Percentiles rank a stretch among this genome's conserved stretches.
phyloP scores from a whole-genome alignment of 306 rosid species.

The Trifolium fragiferum region DNA sequence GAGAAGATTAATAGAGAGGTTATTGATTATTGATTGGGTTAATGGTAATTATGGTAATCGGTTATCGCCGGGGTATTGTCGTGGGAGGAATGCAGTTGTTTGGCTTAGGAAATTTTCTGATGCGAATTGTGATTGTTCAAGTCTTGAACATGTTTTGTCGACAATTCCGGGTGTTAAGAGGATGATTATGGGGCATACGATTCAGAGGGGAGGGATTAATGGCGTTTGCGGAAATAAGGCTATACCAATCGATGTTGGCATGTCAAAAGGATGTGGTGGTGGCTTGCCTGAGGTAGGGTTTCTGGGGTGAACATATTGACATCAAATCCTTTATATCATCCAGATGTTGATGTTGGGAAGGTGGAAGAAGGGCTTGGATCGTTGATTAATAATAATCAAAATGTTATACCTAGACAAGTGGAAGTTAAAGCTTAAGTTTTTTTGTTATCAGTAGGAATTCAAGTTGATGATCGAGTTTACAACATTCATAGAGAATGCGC shows the following conservation, averaged over 20 bases:
- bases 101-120: conserved; percentile 84
- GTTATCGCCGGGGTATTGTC: conserved; percentile 55
- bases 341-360: conserved; percentile 38
- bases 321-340: conserved; percentile 53
- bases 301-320: conserved; percentile 63
- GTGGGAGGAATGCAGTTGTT: conserved; percentile 54
- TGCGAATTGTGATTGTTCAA: conserved; percentile 72
- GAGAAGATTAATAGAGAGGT: conserved; percentile 80
- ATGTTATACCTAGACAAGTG: conserved; percentile 57
- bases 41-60: conserved; percentile 56
- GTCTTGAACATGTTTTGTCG: conserved; percentile 73
- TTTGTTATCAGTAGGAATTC: background rate
- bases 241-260: conserved; percentile 85
- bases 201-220: conserved; percentile 78
- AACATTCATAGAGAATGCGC: background rate
- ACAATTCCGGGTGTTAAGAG: conserved; percentile 89
- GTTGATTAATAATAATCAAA: conserved; percentile 54
- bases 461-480: too few relatives aligned
- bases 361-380: conserved; percentile 49
- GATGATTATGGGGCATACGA: conserved; percentile 95
- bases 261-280: conserved; percentile 81
- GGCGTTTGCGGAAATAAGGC: conserved; percentile 70
- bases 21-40: conserved; percentile 78
- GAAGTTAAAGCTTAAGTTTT: conserved; percentile 64
- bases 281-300: conserved; percentile 77